Evolutionary conservation across 805 yeast species (phyloP), one percentile per base, ranked within the genome.

Genomic region (Kuraishia floccosa): DNA sequence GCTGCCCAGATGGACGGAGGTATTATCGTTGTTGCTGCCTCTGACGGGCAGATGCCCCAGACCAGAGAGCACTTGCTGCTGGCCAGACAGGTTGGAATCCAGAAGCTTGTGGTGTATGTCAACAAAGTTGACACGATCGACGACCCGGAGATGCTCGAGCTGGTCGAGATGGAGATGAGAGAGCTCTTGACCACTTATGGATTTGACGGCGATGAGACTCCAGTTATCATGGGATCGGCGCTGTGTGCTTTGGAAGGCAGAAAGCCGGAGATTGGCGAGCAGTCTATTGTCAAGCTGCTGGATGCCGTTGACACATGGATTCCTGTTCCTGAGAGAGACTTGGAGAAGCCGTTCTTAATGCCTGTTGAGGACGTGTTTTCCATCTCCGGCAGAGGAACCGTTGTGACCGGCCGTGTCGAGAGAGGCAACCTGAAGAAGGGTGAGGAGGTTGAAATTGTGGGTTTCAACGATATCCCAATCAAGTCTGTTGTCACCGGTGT

Each of bases 1-100:
- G 96, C 97, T 50, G 96, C 97, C 50, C 95, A 89, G 62, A 87
- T 87, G 96, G 97, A 89, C 61, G 96, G 97, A 71, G 97, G 96
- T 45, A 87, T 89, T 49, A 89, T 89, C 65, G 97, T 89, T 39
- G 97, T 91, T 60, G 98, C 97, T 52, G 98, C 98, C 41, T 70
- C 95, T 35, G 98, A 91, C 55, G 98, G 98, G 54, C 95, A 86
- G 67, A 91, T 89, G 97, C 97, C 96, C 55, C 98, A 91, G 70
- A 91, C 98, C 47, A 84, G 97, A 70, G 98, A 91, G 69, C 98
- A 91, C 68, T 72, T 91, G 67, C 68, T 91, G 61, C 77, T 91
- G 53, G 98, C 98, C 42, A 85, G 97, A 72, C 98, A 91, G 70
- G 97, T 91, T 57, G 98, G 98, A 74, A 95, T 91, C 44, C 94